Conservation (phyloP, 2,329 filamentous ascomycete species). For the Taxawa tesnikishii region DNA sequence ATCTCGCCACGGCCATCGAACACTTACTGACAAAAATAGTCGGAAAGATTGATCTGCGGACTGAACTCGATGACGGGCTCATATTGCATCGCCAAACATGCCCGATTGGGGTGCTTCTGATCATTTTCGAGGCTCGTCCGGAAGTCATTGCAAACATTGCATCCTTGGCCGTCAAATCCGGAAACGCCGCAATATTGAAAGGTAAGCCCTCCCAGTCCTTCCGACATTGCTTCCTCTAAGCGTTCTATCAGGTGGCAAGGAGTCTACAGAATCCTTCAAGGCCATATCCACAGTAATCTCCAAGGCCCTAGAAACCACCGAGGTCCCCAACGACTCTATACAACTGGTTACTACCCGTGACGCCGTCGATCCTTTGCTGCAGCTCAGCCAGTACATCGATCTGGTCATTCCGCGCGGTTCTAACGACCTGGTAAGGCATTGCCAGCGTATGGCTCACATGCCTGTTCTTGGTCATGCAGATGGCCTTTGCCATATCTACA, state of each 20-base stretch:
- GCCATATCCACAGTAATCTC: conserved; percentile 82
- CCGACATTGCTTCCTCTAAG: no score
- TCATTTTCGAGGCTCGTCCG: conserved; percentile 95
- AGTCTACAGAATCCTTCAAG: conserved; percentile 89
- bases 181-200: conserved; percentile 93
- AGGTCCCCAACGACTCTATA: conserved; percentile 74
- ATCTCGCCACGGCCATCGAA: background rate
- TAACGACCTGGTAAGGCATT: conserved; percentile 79
- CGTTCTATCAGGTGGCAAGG: conserved; percentile 61
- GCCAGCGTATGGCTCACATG: conserved; percentile 85
- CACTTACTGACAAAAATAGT: conserved; percentile 40
- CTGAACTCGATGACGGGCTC: conserved; percentile 74
- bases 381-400: conserved; percentile 78
- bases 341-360: conserved; percentile 92
- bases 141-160: conserved; percentile 99
- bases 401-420: conserved; percentile 87
- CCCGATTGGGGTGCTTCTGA: conserved; percentile 92
- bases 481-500: conserved; percentile 77
- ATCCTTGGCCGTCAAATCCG: conserved; percentile 88
- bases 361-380: conserved; percentile 76
- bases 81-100: conserved; percentile 79
- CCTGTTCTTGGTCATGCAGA: conserved; percentile 94
- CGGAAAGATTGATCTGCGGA: conserved; percentile 72
- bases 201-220: no score
- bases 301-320: conserved; percentile 55